Evolutionary conservation across 176 grass and related monocot species (phyloP).

Genomic region (Urochloa ruziziensis): DNA sequence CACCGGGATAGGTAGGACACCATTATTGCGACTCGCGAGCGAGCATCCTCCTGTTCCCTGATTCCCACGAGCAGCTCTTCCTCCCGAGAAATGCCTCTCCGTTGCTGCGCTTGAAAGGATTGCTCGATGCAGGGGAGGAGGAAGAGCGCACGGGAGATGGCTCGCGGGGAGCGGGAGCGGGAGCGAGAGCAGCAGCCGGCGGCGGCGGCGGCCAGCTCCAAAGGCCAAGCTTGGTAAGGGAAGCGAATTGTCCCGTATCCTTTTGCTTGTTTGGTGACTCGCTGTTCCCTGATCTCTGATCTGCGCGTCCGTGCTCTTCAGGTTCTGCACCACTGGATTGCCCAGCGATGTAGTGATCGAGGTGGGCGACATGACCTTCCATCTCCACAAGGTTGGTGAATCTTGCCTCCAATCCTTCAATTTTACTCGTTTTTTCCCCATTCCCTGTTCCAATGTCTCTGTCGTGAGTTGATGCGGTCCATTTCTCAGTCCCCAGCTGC

Average conservation of each 20-base stretch:
- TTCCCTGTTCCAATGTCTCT: slow-evolving; percentile 3
- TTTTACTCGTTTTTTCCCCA: not conserved
- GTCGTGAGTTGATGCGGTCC: not conserved
- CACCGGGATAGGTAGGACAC: slow-evolving; percentile 18
- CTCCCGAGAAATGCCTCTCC: slow-evolving; percentile 34
- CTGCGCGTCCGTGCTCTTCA: slow-evolving; percentile 21
- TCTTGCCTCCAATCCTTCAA: not conserved
- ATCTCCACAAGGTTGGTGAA: slow-evolving; percentile 86
- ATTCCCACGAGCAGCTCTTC: slow-evolving; percentile 26
- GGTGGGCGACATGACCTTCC: slow-evolving; percentile 94
- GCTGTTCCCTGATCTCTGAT: slow-evolving; percentile 21
- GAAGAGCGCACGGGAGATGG: slow-evolving; percentile 35
- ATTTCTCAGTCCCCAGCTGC: slow-evolving; percentile 11
- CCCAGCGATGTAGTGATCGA: slow-evolving; percentile 97
- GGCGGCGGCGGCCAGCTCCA: slow-evolving; percentile 33
- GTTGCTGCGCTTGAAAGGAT: not conserved
- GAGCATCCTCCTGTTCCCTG: slow-evolving; percentile 31
- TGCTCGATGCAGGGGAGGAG: slow-evolving; percentile 43
- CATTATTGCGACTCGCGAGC: slow-evolving; percentile 32
- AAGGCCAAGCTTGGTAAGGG: slow-evolving; percentile 85
- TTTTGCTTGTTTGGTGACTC: not conserved
- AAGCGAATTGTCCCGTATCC: not conserved
- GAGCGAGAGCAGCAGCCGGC: not conserved
- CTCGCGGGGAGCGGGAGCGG: not conserved
- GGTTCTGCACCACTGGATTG: slow-evolving; percentile 98